phyloP scores from a whole-genome alignment of 75 land plant species.

The Pseudotsuga menziesii region DNA sequence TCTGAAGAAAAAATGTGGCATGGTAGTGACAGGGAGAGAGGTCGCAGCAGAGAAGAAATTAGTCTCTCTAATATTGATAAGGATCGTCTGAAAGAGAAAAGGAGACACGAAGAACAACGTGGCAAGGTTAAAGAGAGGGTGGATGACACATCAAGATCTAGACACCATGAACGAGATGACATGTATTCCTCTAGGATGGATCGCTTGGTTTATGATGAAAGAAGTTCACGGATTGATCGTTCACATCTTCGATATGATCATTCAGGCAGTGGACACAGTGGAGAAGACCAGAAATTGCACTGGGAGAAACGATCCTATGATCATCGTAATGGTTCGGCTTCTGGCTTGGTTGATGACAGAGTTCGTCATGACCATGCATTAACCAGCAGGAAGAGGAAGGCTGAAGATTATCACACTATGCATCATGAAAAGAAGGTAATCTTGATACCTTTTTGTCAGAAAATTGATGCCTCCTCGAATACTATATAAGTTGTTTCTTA shows the following conservation, averaged over 20 bases:
- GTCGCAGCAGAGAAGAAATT: slow-evolving; percentile 27
- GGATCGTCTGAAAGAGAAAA: slow-evolving; percentile 33
- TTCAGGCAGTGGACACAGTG: slow-evolving; percentile 14
- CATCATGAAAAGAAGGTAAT: slow-evolving; percentile 9
- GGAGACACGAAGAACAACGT: slow-evolving; percentile 19
- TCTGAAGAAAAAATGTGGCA: slow-evolving; percentile 26
- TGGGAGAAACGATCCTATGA: slow-evolving; percentile 23
- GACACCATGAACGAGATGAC: slow-evolving; percentile 40
- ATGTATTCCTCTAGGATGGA: slow-evolving; percentile 22
- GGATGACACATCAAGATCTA: slow-evolving; percentile 24
- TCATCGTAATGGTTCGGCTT: slow-evolving; percentile 4
- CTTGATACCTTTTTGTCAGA: not conserved
- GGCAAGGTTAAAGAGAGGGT: slow-evolving; percentile 28
- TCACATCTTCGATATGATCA: slow-evolving; percentile 29
- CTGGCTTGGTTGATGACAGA: slow-evolving; percentile 10
- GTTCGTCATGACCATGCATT: slow-evolving; percentile 1
- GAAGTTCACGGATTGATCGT: slow-evolving; percentile 40
- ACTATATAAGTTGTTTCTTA: not conserved
- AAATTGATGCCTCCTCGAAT: not conserved
- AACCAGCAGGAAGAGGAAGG: not conserved
- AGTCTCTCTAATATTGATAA: slow-evolving; percentile 26
- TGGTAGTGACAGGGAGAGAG: slow-evolving; percentile 19
- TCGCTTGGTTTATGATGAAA: slow-evolving; percentile 26
- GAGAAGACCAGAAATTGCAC: slow-evolving; percentile 25
- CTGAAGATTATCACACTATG: slow-evolving; percentile 1